These are phyloP conservation scores for Colletotrichum neosansevieriae DNA, from an alignment of 2,329 filamentous ascomycete species.

Conservation along the genomic window DNA sequence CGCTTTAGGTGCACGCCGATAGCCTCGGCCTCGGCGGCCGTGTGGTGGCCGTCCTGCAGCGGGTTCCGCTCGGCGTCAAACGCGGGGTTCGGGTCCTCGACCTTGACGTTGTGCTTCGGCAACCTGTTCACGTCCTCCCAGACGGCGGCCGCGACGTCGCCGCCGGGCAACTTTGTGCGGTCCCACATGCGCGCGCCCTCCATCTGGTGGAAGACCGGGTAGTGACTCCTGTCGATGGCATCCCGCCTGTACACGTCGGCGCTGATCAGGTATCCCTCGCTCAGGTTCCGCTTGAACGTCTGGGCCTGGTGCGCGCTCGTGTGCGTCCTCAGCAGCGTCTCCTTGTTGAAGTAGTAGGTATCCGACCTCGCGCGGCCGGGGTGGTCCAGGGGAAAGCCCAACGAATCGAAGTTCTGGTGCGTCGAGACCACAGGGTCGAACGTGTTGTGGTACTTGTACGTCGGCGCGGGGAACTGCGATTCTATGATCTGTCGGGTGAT, in stretches of 20 bases:
- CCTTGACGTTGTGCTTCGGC: conserved; percentile 78
- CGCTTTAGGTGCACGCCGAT: conserved; percentile 88
- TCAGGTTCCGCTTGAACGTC: conserved; percentile 78
- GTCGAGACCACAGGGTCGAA: conserved; percentile 88
- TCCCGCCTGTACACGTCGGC: conserved; percentile 97
- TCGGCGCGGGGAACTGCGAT: conserved; percentile 81
- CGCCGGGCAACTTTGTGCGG: conserved; percentile 67
- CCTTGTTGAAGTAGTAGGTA: conserved; percentile 93
- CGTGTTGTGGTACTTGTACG: conserved; percentile 81
- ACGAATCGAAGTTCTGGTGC: conserved; percentile 93
- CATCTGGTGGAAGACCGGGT: conserved; percentile 99
- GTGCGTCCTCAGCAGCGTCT: conserved; percentile 89
- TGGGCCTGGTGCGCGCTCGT: conserved; percentile 94
- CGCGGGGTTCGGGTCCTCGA: conserved; percentile 86
- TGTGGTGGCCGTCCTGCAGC: conserved; percentile 79
- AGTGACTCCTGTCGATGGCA: conserved; percentile 94
- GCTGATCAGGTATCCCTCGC: conserved; percentile 86
- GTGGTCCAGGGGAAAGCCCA: conserved; percentile 90
- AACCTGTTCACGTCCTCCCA: conserved; percentile 77
- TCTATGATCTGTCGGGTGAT: conserved; percentile 95
- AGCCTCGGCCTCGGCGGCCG: conserved; percentile 81
- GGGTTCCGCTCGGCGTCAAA: conserved; percentile 85
- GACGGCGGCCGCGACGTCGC: conserved; percentile 74
- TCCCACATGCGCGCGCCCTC: conserved; percentile 95
- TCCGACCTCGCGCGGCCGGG: conserved; percentile 88